These are phyloP conservation scores for Paramecium sonneborni DNA, from an alignment of 73 alveolate species.

Conservation along the genomic window DNA sequence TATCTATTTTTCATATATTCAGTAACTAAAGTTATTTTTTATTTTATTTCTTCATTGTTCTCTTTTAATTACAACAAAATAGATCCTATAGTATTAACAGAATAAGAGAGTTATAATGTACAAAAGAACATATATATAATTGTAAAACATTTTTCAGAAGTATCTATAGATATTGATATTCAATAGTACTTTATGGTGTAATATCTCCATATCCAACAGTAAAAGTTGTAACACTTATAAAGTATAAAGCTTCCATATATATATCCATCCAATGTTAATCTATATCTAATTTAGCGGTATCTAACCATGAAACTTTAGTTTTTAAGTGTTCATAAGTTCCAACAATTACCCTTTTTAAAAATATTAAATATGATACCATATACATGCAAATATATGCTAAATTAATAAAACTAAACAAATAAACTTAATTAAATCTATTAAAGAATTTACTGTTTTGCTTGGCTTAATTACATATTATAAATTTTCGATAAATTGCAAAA, in stretches of 20 bases:
- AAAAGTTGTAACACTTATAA: conserved; percentile 32
- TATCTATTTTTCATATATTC: conserved; percentile 46
- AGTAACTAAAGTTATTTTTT: conserved; percentile 4
- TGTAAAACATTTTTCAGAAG: neutral
- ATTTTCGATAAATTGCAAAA: neutral
- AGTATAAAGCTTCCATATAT: neutral
- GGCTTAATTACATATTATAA: neutral
- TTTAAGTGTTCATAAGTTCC: neutral
- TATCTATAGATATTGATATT: neutral
- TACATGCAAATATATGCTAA: neutral
- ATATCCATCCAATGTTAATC: neutral
- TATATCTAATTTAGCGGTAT: neutral
- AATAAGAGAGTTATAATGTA: conserved; percentile 21
- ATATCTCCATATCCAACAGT: conserved; percentile 53
- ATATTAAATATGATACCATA: neutral
- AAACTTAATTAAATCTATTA: neutral
- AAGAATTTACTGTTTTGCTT: neutral
- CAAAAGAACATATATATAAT: conserved; percentile 10
- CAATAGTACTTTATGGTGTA: neutral
- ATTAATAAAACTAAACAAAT: conserved; percentile 6
- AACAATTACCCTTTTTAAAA: neutral
- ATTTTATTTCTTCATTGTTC: neutral
- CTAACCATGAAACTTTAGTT: neutral
- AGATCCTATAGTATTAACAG: conserved; percentile 57
- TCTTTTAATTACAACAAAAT: conserved; percentile 36